phyloP scores from a whole-genome alignment of 805 yeast species.

The Cyberlindnera misumaiensis region DNA sequence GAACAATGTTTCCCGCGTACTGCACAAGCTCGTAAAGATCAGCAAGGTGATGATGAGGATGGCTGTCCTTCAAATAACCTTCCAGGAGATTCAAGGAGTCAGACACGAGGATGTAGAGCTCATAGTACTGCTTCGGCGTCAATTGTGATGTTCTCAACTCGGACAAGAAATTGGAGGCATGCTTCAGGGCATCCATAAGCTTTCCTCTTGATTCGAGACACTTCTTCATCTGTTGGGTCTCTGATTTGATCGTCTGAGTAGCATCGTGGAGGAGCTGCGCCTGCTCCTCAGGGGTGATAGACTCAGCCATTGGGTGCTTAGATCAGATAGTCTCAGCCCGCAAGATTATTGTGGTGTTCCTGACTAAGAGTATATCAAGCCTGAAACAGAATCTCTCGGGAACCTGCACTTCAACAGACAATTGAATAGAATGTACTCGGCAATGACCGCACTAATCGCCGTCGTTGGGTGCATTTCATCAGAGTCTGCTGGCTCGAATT shows the following conservation, averaged over 20 bases:
- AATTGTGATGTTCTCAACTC: slow-evolving; percentile 73
- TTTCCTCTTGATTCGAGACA: slow-evolving; percentile 61
- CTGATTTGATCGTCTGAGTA: slow-evolving; percentile 51
- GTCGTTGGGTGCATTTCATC: too few relatives aligned
- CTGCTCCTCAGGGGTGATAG: slow-evolving; percentile 21
- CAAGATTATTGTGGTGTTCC: too few relatives aligned
- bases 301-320: slow-evolving; percentile 1
- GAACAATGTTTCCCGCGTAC: slow-evolving; percentile 89
- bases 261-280: slow-evolving; percentile 35
- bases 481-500: too few relatives aligned
- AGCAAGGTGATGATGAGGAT: slow-evolving; percentile 66
- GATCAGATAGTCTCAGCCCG: too few relatives aligned
- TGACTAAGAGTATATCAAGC: too few relatives aligned
- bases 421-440: too few relatives aligned
- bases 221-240: slow-evolving; percentile 69
- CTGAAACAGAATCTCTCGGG: too few relatives aligned
- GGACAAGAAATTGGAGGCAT: slow-evolving; percentile 72
- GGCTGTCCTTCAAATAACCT: slow-evolving; percentile 55
- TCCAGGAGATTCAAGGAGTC: slow-evolving; percentile 74
- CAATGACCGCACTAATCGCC: too few relatives aligned
- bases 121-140: slow-evolving; percentile 90
- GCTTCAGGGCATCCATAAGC: slow-evolving; percentile 82
- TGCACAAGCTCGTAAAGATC: slow-evolving; percentile 93
- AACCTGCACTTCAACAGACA: too few relatives aligned
- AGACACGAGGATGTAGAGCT: slow-evolving; percentile 73